Evolutionary conservation across 768 basidiomycete species (phyloP).

Genomic region (Mycena crocata): DNA sequence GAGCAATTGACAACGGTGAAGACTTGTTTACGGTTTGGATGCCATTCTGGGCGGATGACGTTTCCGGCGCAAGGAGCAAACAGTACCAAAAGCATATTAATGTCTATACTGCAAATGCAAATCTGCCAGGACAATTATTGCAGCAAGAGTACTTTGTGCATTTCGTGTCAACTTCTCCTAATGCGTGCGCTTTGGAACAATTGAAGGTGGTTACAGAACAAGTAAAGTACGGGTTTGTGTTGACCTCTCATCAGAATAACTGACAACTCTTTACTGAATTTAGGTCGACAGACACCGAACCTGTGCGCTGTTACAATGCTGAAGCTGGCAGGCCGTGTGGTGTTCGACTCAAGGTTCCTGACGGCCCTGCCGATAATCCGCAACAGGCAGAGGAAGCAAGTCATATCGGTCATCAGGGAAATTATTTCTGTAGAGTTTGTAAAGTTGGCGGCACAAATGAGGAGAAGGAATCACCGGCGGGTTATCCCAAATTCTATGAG

Average conservation of each 20-base stretch:
- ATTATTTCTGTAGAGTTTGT: conserved; percentile 27
- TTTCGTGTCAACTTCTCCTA: conserved; percentile 47
- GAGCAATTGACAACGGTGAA: background rate
- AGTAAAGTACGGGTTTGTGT: background rate
- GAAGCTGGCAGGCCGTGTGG: background rate
- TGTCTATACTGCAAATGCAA: conserved; percentile 46
- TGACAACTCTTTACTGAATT: too few species aligned
- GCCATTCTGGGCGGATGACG: conserved; percentile 13
- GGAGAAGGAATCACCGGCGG: conserved; percentile 17
- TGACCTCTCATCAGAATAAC: background rate
- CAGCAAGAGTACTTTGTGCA: conserved; percentile 45
- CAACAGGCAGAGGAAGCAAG: conserved; percentile 31
- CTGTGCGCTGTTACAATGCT: conserved; percentile 10
- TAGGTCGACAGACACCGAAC: conserved; percentile 2
- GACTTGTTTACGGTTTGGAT: conserved; percentile 43
- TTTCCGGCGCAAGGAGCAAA: conserved; percentile 5
- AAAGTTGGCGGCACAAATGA: conserved; percentile 19
- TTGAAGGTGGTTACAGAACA: background rate
- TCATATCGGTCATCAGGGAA: conserved; percentile 28
- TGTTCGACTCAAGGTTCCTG: conserved; percentile 3
- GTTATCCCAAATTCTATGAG: conserved; percentile 11
- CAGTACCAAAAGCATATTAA: conserved; percentile 53
- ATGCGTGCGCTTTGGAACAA: conserved; percentile 44
- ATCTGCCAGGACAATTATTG: conserved; percentile 41
- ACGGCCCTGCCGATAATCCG: conserved; percentile 31